These are phyloP conservation scores for Suhomyces bokatorum DNA, from an alignment of 1,139 yeast species.

Conservation along the genomic window DNA sequence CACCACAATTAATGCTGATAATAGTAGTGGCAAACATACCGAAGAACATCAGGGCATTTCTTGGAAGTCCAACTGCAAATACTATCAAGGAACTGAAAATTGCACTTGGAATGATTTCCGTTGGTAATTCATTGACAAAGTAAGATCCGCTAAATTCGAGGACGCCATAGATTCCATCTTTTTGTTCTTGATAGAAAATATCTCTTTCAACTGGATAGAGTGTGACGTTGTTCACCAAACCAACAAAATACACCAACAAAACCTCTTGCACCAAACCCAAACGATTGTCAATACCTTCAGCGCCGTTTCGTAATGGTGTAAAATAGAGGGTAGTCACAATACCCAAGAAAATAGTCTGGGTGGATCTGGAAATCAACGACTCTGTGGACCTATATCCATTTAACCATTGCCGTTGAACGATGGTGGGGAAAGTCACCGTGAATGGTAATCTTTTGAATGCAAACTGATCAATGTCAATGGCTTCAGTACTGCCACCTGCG, in stretches of 20 bases:
- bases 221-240: conserved; percentile 26
- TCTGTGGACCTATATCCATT: conserved; percentile 22
- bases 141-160: conserved; percentile 23
- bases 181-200: conserved; percentile 27
- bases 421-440: conserved; percentile 16
- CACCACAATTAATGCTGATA: conserved; percentile 24
- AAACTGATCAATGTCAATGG: conserved; percentile 13
- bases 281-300: conserved; percentile 23
- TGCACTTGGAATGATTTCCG: conserved; percentile 23
- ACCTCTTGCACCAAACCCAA: conserved; percentile 27
- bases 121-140: conserved; percentile 25
- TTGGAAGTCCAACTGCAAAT: conserved; percentile 25
- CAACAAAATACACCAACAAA: conserved; percentile 25
- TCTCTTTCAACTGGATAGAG: conserved; percentile 25
- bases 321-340: conserved; percentile 25
- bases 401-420: conserved; percentile 19
- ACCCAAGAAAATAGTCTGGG: conserved; percentile 22
- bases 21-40: conserved; percentile 20
- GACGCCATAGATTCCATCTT: conserved; percentile 25
- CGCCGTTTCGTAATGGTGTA: conserved; percentile 22
- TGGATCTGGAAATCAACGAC: conserved; percentile 22
- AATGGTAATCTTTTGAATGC: conserved; percentile 24
- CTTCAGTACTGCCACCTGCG: not conserved
- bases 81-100: conserved; percentile 23
- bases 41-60: conserved; percentile 25